These are phyloP conservation scores for Termitomyces sp. DNA, from an alignment of 768 basidiomycete species.

Conservation along the genomic window DNA sequence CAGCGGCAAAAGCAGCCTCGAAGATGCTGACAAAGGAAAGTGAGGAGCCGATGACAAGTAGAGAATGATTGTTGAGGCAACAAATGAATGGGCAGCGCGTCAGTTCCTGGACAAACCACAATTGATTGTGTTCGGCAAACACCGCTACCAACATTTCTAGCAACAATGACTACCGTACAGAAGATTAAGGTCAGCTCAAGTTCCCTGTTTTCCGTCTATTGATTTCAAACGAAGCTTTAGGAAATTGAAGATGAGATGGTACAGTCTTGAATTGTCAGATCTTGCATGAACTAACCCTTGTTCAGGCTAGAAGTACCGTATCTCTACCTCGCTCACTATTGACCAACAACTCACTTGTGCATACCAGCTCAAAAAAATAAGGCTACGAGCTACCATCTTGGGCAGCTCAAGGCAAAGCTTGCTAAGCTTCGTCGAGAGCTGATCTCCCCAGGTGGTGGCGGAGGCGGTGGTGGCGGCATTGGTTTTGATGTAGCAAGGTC, in stretches of 20 bases:
- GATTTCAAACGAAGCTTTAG: slow-evolving; percentile 30
- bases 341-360: slow-evolving; percentile 11
- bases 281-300: slow-evolving; percentile 18
- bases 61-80: neutral
- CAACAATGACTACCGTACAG: slow-evolving; percentile 82
- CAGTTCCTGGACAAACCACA: neutral
- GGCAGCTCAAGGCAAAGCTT: slow-evolving; percentile 96
- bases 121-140: slow-evolving; percentile 26
- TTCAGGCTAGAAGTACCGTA: slow-evolving; percentile 71
- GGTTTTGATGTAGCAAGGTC: slow-evolving; percentile 94
- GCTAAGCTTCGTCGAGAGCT: slow-evolving; percentile 95
- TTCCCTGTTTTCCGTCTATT: slow-evolving; percentile 17
- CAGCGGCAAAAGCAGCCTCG: slow-evolving; percentile 6
- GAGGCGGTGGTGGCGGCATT: slow-evolving; percentile 83
- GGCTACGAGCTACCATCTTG: slow-evolving; percentile 93
- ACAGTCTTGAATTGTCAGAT: slow-evolving; percentile 21
- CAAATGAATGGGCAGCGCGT: neutral
- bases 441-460: slow-evolving; percentile 69
- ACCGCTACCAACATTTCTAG: slow-evolving; percentile 27
- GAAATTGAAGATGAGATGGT: slow-evolving; percentile 99
- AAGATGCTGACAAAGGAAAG: slow-evolving; percentile 8
- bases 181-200: slow-evolving; percentile 65
- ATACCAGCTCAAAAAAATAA: slow-evolving; percentile 88
- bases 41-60: slow-evolving; percentile 1
- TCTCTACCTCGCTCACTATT: neutral